Evolutionary conservation across 1,284 basidiomycete genomes (phyloP).

Genomic region (Phlebopus sp.): DNA sequence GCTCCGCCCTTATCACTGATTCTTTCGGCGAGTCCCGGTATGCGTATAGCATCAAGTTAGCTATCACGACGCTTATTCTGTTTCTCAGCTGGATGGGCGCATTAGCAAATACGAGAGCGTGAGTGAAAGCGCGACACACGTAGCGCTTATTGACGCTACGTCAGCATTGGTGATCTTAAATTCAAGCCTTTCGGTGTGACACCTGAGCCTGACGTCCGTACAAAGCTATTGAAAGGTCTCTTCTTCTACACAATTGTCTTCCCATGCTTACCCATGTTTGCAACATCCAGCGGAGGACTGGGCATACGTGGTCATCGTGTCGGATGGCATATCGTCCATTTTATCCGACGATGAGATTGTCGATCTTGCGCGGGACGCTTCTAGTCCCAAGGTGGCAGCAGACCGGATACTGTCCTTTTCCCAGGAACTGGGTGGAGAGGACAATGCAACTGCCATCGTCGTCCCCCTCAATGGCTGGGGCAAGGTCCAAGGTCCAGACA

Average conservation of each 20-base stretch:
- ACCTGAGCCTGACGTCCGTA: constrained; percentile 89
- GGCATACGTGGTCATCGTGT: constrained; percentile 79
- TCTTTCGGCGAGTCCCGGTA: constrained; percentile 92
- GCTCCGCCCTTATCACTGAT: constrained; percentile 86
- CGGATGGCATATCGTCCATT: constrained; percentile 89
- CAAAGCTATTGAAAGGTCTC: constrained; percentile 74
- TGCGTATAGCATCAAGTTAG: constrained; percentile 13
- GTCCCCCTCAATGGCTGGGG: constrained; percentile 94
- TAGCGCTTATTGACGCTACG: constrained; percentile 6
- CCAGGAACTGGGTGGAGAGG: constrained; percentile 87
- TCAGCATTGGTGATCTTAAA: constrained; percentile 84
- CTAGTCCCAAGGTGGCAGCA: constrained; percentile 79
- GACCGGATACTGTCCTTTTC: constrained; percentile 83
- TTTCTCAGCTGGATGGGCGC: constrained; percentile 88
- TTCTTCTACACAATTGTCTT: background rate
- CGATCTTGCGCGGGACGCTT: constrained; percentile 77
- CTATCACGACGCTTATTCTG: constrained; percentile 3
- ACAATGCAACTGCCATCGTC: constrained; percentile 92
- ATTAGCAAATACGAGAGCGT: constrained; percentile 91
- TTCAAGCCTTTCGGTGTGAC: constrained; percentile 93
- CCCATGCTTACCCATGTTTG: constrained; percentile 6
- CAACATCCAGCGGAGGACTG: constrained; percentile 58
- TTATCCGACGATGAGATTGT: constrained; percentile 94
- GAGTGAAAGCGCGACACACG: constrained; percentile 19
- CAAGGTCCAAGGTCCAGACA: constrained; percentile 72